These are phyloP conservation scores for Rhodotorula sp. DNA, from an alignment of 1,284 basidiomycete genomes.

Conservation along the genomic window DNA sequence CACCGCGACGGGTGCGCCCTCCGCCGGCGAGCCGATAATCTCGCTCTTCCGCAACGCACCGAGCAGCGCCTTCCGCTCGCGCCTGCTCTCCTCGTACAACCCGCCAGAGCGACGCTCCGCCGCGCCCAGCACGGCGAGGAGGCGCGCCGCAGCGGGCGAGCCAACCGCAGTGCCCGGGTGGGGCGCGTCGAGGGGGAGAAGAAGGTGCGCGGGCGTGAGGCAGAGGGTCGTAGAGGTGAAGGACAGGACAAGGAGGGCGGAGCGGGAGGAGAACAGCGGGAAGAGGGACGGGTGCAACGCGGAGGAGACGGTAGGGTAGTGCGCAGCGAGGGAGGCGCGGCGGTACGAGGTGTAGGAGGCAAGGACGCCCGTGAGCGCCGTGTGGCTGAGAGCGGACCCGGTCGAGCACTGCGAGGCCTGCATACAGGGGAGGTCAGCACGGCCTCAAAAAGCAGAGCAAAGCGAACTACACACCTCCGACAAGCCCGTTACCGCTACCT, in stretches of 20 bases:
- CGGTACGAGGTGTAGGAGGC: slow-evolving; percentile 13
- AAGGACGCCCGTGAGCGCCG: slow-evolving; percentile 5
- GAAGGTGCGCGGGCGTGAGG: slow-evolving; percentile 46
- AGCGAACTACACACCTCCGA: background rate
- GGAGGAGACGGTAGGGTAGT: slow-evolving; percentile 67
- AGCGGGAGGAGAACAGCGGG: slow-evolving; percentile 67
- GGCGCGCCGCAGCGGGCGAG: slow-evolving; percentile 58
- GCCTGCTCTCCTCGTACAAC: slow-evolving; percentile 84
- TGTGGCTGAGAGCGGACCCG: background rate
- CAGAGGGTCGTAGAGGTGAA: slow-evolving; percentile 53
- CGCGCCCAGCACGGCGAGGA: slow-evolving; percentile 61
- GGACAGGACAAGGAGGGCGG: slow-evolving; percentile 70
- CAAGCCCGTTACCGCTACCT: slow-evolving; percentile 6
- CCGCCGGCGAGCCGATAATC: slow-evolving; percentile 59
- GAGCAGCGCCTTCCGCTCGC: slow-evolving; percentile 68
- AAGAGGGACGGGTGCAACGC: slow-evolving; percentile 64
- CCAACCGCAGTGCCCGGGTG: background rate
- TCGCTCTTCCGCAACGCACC: slow-evolving; percentile 67
- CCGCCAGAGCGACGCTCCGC: slow-evolving; percentile 64
- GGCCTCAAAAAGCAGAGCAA: no score
- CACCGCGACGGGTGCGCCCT: slow-evolving; percentile 59
- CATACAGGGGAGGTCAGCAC: background rate
- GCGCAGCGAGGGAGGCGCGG: slow-evolving; percentile 36
- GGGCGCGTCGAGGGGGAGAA: slow-evolving; percentile 45
- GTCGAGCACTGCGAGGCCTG: background rate